phyloP scores from a whole-genome alignment of 352 stramenopile species.

The Globisporangium parvum region DNA sequence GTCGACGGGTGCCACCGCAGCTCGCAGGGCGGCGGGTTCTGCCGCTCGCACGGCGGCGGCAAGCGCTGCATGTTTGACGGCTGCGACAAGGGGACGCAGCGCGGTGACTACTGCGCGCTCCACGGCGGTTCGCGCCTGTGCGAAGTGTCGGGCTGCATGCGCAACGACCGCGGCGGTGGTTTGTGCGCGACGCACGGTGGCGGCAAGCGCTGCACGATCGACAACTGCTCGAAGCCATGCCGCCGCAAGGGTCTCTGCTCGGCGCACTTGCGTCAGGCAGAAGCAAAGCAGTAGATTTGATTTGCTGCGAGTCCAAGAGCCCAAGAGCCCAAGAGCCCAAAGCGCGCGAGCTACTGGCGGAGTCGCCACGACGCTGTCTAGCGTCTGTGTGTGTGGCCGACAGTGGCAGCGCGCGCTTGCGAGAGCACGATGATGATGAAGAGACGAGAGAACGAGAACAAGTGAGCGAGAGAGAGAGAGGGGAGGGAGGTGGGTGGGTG shows the following conservation, averaged over 20 bases:
- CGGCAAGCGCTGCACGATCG: constrained; percentile 71
- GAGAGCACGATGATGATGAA: background rate
- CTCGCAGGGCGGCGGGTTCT: constrained; percentile 77
- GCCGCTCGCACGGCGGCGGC: constrained; percentile 80
- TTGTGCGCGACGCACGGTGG: constrained; percentile 73
- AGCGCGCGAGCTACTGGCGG: no score
- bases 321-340: no score
- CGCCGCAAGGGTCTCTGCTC: constrained; percentile 81
- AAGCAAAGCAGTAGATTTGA: constrained; percentile 19
- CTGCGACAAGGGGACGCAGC: constrained; percentile 85
- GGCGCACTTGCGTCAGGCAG: constrained; percentile 49
- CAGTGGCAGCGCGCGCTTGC: no score
- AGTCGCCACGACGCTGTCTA: no score
- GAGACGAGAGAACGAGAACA: background rate
- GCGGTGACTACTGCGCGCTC: constrained; percentile 79
- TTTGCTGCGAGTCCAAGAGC: background rate
- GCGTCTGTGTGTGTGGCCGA: no score
- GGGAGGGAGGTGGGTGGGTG: constrained; percentile 7
- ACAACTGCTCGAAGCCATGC: constrained; percentile 69
- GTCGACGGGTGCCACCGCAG: constrained; percentile 55
- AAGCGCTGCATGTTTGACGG: constrained; percentile 82
- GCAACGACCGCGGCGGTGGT: constrained; percentile 80
- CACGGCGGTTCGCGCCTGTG: constrained; percentile 83
- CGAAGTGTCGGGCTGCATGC: constrained; percentile 73
- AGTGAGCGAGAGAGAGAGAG: background rate